phyloP scores from a whole-genome alignment of 345 rosid genomes.

The Eucalyptus victrix region DNA sequence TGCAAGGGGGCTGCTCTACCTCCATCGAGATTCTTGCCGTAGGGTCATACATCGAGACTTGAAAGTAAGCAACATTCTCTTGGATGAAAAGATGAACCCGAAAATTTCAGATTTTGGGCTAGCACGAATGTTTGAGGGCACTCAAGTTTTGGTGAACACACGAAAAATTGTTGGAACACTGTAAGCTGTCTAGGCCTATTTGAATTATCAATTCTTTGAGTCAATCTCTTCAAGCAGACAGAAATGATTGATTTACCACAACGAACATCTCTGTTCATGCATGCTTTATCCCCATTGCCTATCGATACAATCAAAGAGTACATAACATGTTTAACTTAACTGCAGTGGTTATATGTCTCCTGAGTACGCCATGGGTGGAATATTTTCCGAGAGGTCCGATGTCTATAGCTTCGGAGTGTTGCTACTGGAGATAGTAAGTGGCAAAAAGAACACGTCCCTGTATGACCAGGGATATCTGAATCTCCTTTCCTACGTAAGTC shows the following conservation, averaged over 20 bases:
- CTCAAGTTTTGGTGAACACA: neutral
- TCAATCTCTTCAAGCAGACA: neutral
- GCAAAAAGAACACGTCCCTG: neutral
- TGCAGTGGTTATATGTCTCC: neutral
- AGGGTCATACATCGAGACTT: slow-evolving; percentile 24
- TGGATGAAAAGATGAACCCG: slow-evolving; percentile 16
- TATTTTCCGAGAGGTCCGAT: neutral
- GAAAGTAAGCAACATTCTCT: slow-evolving; percentile 12
- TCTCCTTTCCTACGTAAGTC: neutral
- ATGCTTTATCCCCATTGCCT: neutral
- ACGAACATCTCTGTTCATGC: neutral
- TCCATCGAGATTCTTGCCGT: slow-evolving; percentile 17
- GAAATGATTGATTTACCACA: neutral
- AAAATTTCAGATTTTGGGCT: slow-evolving; percentile 31
- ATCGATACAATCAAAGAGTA: no score
- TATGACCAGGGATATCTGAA: neutral
- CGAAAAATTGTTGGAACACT: slow-evolving; percentile 9
- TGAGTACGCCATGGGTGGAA: neutral
- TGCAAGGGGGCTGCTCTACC: slow-evolving; percentile 19
- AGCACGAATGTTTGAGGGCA: slow-evolving; percentile 10
- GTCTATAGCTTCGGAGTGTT: slow-evolving; percentile 5
- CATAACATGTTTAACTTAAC: no score
- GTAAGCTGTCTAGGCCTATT: neutral
- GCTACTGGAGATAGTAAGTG: neutral
- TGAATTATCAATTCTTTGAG: neutral